A percentile compares a stretch with the other conserved stretches of the same genome.
Conservation (phyloP, 257 asterid species). For the Sherardia arvensis region DNA sequence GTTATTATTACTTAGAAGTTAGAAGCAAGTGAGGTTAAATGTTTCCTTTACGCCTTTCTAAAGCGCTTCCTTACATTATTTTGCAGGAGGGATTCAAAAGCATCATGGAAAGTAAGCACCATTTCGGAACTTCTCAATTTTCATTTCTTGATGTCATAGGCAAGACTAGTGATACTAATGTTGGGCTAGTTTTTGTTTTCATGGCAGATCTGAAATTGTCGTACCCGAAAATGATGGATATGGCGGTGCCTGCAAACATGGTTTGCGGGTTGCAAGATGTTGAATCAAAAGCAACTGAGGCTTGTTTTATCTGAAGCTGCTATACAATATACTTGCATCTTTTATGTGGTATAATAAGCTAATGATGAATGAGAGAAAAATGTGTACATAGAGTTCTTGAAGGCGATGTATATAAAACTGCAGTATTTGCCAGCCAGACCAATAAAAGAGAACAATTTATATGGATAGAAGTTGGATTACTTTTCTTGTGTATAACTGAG, state of each 20-base stretch:
- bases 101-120: conserved; percentile 83
- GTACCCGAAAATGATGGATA: conserved; percentile 88
- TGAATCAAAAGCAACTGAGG: conserved; percentile 24
- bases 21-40: background rate
- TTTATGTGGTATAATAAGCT: background rate
- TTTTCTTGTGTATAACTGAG: background rate
- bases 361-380: background rate
- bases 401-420: no score
- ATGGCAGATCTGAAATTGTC: conserved; percentile 63
- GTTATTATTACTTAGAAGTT: background rate
- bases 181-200: background rate
- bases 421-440: background rate
- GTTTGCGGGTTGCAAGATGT: conserved; percentile 81
- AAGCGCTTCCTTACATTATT: background rate
- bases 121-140: background rate
- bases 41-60: background rate
- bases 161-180: background rate
- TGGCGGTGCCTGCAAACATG: conserved; percentile 93
- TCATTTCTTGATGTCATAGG: background rate
- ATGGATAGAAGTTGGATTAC: background rate
- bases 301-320: background rate
- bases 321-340: background rate
- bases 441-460: background rate
- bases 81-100: conserved; percentile 70
- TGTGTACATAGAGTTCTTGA: background rate